A percentile compares a stretch with the other conserved stretches of the same genome.
Conservation (phyloP, 1,139 yeast species). For the Blastobotrys illinoisensis region DNA sequence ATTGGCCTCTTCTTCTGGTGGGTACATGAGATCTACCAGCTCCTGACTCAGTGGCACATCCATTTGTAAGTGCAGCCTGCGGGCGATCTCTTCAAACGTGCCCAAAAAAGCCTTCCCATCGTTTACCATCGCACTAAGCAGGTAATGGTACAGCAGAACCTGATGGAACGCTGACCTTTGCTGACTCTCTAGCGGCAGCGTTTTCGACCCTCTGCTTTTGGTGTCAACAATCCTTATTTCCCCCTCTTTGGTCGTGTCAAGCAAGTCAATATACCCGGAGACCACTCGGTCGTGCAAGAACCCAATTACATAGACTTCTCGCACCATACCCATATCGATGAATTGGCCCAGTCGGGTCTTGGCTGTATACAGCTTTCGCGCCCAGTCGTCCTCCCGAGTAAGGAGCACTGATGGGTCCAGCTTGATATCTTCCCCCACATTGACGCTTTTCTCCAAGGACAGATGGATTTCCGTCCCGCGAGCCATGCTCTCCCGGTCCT, state of each 20-base stretch:
- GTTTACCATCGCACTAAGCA: constrained; percentile 16
- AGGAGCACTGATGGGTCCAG: constrained; percentile 7
- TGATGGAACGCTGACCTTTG: constrained; percentile 32
- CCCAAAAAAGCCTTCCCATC: not conserved
- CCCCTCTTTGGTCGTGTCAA: constrained; percentile 14
- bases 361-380: constrained; percentile 14
- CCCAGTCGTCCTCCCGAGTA: constrained; percentile 19
- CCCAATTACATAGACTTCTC: constrained; percentile 34
- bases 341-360: constrained; percentile 4
- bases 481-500: constrained; percentile 17
- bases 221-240: constrained; percentile 28
- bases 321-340: constrained; percentile 11
- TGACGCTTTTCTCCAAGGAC: constrained; percentile 23
- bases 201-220: constrained; percentile 24
- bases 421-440: constrained; percentile 9
- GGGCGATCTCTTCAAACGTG: not conserved
- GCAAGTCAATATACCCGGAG: constrained; percentile 32
- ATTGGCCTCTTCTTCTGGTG: not conserved
- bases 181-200: constrained; percentile 22
- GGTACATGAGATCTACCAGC: not conserved
- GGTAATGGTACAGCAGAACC: constrained; percentile 27
- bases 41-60: constrained; percentile 2
- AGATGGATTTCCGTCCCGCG: constrained; percentile 29
- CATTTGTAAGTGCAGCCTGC: constrained; percentile 2
- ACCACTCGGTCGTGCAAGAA: constrained; percentile 18